Percentiles rank a stretch among this genome's conserved stretches.
Evolutionary conservation across 345 rosid species (phyloP).

Genomic region (Punica granatum): DNA sequence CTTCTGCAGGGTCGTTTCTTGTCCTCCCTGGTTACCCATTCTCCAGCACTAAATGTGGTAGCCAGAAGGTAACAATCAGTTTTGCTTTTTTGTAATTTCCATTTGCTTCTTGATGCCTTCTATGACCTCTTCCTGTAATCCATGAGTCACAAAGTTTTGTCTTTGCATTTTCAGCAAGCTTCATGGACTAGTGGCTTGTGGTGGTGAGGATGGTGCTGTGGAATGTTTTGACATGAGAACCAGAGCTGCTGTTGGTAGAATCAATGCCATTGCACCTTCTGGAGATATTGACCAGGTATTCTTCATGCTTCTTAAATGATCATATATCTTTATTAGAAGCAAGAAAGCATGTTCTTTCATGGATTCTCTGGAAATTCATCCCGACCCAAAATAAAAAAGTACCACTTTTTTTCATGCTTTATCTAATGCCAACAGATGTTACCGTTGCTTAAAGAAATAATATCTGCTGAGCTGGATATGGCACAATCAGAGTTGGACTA

Average conservation of each 20-base stretch:
- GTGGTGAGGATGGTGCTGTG: conserved; percentile 95
- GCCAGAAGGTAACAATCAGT: conserved; percentile 52
- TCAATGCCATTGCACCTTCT: conserved; percentile 66
- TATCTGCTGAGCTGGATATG: not conserved
- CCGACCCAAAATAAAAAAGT: not conserved
- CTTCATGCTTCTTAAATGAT: not conserved
- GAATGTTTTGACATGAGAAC: conserved; percentile 90
- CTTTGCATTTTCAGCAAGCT: conserved; percentile 43
- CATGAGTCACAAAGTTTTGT: not conserved
- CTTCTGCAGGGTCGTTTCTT: conserved; percentile 70
- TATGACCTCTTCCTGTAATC: not conserved
- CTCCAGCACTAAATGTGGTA: conserved; percentile 86
- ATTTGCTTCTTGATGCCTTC: not conserved
- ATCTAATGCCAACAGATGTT: not conserved
- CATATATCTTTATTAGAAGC: not conserved
- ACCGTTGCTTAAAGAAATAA: not conserved
- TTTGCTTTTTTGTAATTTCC: not conserved
- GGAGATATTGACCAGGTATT: conserved; percentile 63
- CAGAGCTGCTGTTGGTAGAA: conserved; percentile 77
- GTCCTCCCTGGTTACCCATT: conserved; percentile 64
- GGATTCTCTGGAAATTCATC: not conserved
- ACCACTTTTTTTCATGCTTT: not conserved
- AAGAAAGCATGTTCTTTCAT: not conserved
- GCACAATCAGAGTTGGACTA: not conserved
- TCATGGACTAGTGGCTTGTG: conserved; percentile 95